Evolutionary conservation across 2,329 filamentous ascomycete species (phyloP), one percentile per base, ranked within the genome.

Genomic region (Fusarium sp.): DNA sequence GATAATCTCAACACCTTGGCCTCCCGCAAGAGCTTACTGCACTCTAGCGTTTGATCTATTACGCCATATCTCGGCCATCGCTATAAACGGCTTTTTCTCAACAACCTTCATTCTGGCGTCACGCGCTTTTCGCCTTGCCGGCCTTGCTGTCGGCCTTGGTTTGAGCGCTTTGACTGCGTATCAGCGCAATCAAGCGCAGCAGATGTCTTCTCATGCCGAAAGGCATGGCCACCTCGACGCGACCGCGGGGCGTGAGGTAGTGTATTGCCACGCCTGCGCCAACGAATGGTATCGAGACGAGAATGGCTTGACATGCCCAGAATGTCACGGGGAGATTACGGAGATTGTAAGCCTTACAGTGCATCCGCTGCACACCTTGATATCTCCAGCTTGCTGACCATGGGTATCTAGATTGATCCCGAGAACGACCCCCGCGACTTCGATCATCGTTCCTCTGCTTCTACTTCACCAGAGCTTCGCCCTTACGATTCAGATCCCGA

Each of bases 201-300:
- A 78, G 62, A 82, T 82, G 81, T 76, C 76, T 64, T 80, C 77
- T 26, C 70, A 67, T 49, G 56, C 56, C 37, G 61, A 61, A 26
- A 55, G 54, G 44, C 71, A 72, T 33, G 72, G 72, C 42, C 84
- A 83, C 72, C 82, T 89, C 59, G 84, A 87, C 76, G 83, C 84
- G 67, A 80, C 78, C 23, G 74, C 78, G 7, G 81, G 80, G 65
- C 84, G 88, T 67, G 92, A 97, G 76, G 88, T 95, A 69, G 90
- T 97, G 56, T 97, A 87, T 79, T 99, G 96, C 80, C 93, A 98
- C 80, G 82, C 85, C 63, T 98, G 96, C 81, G 78, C 86, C 53
- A 82, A 91, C 67, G 91, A 97, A 78, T 98, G 94, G 93, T 92
- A 91, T 75, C 84, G 88, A 62, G 88, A 92, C 62, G 86, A 91